phyloP scores from a whole-genome alignment of 345 rosid genomes.

The Eucalyptus marginata region DNA sequence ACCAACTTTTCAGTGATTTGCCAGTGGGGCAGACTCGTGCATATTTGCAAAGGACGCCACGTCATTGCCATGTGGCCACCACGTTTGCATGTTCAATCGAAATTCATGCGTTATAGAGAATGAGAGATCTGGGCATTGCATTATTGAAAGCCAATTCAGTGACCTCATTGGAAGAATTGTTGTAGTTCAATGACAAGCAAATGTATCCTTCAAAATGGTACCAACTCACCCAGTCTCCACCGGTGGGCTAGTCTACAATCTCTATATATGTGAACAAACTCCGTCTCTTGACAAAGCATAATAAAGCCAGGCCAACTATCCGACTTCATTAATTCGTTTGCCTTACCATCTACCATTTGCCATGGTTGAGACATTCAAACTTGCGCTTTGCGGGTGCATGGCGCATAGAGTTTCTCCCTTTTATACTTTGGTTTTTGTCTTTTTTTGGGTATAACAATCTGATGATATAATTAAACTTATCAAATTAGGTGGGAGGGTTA shows the following conservation, averaged over 20 bases:
- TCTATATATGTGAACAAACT: neutral
- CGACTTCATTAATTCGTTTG: neutral
- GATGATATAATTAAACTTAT: no score
- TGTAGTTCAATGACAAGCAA: neutral
- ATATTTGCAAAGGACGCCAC: neutral
- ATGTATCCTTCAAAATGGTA: neutral
- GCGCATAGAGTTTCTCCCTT: no score
- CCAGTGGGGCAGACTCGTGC: accelerated
- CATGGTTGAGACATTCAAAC: neutral
- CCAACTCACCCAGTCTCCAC: neutral
- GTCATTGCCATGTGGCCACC: neutral
- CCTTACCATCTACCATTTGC: neutral
- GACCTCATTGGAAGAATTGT: no score
- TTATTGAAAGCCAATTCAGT: neutral
- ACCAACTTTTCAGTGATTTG: neutral
- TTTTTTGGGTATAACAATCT: accelerated
- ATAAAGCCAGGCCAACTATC: neutral
- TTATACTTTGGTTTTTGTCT: no score
- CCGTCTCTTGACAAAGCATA: neutral
- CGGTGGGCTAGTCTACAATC: neutral
- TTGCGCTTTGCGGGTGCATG: neutral
- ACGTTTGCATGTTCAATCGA: accelerated
- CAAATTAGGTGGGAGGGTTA: accelerated
- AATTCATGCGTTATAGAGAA: neutral
- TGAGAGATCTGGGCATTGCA: neutral